Evolutionary conservation across 2,329 filamentous ascomycete species (phyloP), one percentile per base, ranked within the genome.

Genomic region (Aureobasidium sp.): DNA sequence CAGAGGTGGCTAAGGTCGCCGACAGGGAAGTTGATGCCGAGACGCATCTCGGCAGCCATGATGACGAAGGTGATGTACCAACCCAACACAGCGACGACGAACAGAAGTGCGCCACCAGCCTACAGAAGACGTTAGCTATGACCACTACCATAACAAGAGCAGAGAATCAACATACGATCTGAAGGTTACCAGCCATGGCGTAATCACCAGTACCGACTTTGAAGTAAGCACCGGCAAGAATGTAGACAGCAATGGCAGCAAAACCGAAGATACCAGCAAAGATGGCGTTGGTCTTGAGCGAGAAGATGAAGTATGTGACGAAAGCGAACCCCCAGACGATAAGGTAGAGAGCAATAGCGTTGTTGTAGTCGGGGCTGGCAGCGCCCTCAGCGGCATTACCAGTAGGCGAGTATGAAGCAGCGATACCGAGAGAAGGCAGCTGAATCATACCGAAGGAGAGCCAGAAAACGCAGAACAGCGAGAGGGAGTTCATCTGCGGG

Each of bases 31-130:
- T 73, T 77, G 41, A 82, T 64, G 0, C 76, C 75, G 59, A 82
- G 76, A 4, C 79, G 73, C 78, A 82, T 82, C 71, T 83, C 80
- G 3, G 76, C 78, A 1, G 77, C 76, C 77, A 82, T 81, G 62
- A 82, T 82, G 5, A 81, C 79, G 53, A 82, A 76, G 10, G 78
- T 77, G 71, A 82, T 80, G 64, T 82, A 82, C 77, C 79, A 83
- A 1, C 80, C 80, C 5, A 82, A 66, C 0, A 76, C 26, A 0
- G 75, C 79, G 1, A 80, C 77, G 0, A 80, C 70, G 62, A 83
- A 82, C 5, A 75, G 61, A 5, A 75, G 48, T 7, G 73, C 73
- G 32, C 72, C 74, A 23, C 73, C 74, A 62, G 72, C 67, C 73
- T 75, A 61, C 6, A n/a, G n/a, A 15, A 48, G 20, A 37, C 0